phyloP scores from a whole-genome alignment of 73 alveolate species.

The Paramecium tetraurelia region DNA sequence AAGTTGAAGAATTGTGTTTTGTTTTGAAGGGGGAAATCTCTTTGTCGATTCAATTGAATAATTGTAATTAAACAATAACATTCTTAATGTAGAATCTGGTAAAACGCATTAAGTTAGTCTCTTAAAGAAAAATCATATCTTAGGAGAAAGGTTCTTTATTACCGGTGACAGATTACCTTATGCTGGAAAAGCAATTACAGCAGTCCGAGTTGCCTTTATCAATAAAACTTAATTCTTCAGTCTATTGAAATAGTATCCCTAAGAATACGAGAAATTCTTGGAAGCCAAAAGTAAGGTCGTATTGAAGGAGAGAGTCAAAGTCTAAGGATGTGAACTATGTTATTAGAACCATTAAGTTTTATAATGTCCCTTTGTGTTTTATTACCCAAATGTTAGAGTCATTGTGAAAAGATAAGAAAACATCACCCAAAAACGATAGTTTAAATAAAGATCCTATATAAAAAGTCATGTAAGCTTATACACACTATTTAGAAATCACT shows the following conservation, averaged over 20 bases:
- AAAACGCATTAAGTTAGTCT: not conserved
- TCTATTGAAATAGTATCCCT: not conserved
- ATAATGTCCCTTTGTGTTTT: slow-evolving; percentile 44
- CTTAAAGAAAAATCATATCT: slow-evolving; percentile 16
- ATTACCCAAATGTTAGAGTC: slow-evolving; percentile 35
- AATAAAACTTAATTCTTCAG: not conserved
- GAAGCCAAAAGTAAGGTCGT: not conserved
- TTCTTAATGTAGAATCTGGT: not conserved
- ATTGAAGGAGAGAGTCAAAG: not conserved
- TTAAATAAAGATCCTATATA: not conserved
- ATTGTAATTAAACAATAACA: not conserved
- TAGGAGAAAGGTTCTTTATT: slow-evolving; percentile 39
- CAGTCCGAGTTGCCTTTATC: not conserved
- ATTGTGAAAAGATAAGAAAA: not conserved
- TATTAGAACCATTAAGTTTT: slow-evolving; percentile 19
- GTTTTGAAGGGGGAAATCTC: slow-evolving; percentile 51
- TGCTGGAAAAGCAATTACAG: not conserved
- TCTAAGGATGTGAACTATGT: slow-evolving; percentile 39
- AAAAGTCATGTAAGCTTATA: not conserved
- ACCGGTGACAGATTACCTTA: slow-evolving; percentile 15
- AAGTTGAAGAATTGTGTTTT: slow-evolving; percentile 33
- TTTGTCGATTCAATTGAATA: not conserved
- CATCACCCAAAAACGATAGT: not conserved
- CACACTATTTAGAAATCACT: not conserved
- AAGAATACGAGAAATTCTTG: not conserved